A percentile compares a stretch with the other conserved stretches of the same genome.
Conservation (phyloP, 306 rosid species). For the Castanea crenata region DNA sequence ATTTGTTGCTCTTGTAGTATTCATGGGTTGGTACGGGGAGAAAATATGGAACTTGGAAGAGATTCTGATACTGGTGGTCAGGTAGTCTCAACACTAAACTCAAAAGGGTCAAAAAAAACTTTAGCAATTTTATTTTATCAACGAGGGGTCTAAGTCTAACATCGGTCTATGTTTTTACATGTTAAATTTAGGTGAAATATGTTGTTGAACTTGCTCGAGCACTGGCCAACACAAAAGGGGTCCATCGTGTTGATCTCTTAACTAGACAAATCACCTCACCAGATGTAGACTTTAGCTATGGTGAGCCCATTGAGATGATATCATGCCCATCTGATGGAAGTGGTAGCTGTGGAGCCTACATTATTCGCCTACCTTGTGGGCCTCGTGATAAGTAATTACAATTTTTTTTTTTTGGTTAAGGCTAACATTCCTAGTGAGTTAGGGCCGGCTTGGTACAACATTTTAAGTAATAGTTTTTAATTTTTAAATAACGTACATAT, state of each 20-base stretch:
- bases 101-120: too few species aligned
- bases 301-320: conserved; percentile 82
- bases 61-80: conserved; percentile 92
- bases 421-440: neutral
- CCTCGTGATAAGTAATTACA: conserved; percentile 48
- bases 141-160: neutral
- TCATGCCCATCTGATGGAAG: conserved; percentile 57
- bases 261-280: conserved; percentile 71
- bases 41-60: conserved; percentile 86
- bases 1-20: conserved; percentile 33
- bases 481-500: too few species aligned
- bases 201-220: conserved; percentile 83
- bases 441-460: rapidly evolving
- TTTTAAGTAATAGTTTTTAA: rapidly evolving
- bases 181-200: conserved; percentile 55
- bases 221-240: conserved; percentile 68
- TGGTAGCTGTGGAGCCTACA: conserved; percentile 74
- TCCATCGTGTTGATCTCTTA: conserved; percentile 72
- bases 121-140: too few species aligned
- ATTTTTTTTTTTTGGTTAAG: neutral
- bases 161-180: neutral
- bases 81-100: conserved; percentile 26
- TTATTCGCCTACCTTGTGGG: conserved; percentile 78
- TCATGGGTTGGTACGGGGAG: conserved; percentile 84
- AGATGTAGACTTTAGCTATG: conserved; percentile 67